Evolutionary conservation across 2,329 filamentous ascomycete genomes (phyloP).

Genomic region (Alternaria conjuncta): DNA sequence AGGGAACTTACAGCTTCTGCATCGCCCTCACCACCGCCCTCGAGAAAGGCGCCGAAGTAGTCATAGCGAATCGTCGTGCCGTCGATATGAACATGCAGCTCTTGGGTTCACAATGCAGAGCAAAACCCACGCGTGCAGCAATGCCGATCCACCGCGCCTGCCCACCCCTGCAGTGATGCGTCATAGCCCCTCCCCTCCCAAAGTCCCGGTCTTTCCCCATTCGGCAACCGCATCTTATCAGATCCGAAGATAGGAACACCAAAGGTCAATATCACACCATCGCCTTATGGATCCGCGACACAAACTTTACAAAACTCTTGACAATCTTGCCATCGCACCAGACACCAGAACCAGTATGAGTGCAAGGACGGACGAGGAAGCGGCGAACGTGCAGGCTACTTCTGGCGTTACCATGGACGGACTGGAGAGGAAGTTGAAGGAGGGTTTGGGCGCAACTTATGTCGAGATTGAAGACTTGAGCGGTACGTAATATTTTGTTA

Average conservation of each 20-base stretch:
- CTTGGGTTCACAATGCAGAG: not conserved
- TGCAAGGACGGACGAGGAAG: constrained; percentile 52
- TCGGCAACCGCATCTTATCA: constrained; percentile 38
- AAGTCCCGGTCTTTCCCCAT: constrained; percentile 10
- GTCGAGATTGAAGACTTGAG: constrained; percentile 93
- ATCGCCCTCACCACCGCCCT: constrained; percentile 77
- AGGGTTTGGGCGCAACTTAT: constrained; percentile 75
- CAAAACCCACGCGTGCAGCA: constrained; percentile 3
- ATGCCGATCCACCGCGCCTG: constrained; percentile 3
- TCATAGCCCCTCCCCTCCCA: constrained; percentile 21
- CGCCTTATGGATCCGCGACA: constrained; percentile 42
- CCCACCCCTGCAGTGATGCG: constrained; percentile 21
- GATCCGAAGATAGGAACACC: constrained; percentile 38
- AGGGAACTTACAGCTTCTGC: constrained; percentile 71
- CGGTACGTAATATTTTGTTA: constrained; percentile 64
- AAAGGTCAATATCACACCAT: constrained; percentile 22
- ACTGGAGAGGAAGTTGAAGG: constrained; percentile 71
- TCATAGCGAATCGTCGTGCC: constrained; percentile 50
- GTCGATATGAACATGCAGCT: constrained; percentile 44
- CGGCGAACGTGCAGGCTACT: constrained; percentile 61
- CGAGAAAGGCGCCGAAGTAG: constrained; percentile 65
- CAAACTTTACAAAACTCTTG: constrained; percentile 43
- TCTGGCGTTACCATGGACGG: constrained; percentile 73
- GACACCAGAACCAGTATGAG: constrained; percentile 46
- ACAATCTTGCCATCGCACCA: constrained; percentile 31